Percentiles rank a stretch among this genome's conserved stretches.
Conservation (phyloP, 2,329 filamentous ascomycete genomes). For the Curvularia verruculosa region DNA sequence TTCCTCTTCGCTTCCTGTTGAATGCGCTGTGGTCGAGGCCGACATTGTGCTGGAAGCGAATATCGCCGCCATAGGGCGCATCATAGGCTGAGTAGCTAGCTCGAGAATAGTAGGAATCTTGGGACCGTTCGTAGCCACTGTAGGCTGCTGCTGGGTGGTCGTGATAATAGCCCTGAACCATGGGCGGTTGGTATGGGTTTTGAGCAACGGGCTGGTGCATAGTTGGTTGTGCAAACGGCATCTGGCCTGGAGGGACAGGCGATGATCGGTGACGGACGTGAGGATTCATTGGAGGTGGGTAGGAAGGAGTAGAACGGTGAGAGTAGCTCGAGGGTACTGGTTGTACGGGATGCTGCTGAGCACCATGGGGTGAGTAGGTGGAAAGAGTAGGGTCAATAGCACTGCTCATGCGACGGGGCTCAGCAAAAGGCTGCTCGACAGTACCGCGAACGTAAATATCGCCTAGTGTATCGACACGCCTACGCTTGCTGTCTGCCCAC, state of each 20-base stretch:
- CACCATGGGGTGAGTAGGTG: slow-evolving; percentile 19
- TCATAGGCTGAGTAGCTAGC: slow-evolving; percentile 30
- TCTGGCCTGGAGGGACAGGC: slow-evolving; percentile 25
- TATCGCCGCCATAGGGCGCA: slow-evolving; percentile 28
- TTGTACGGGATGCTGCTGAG: slow-evolving; percentile 12
- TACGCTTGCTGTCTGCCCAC: slow-evolving; percentile 36
- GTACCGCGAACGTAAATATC: slow-evolving; percentile 29
- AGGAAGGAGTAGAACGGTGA: slow-evolving; percentile 40
- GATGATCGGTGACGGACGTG: slow-evolving; percentile 40
- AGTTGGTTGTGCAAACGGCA: slow-evolving; percentile 21
- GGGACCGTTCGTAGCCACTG: slow-evolving; percentile 24
- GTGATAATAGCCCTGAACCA: slow-evolving; percentile 34
- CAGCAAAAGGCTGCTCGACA: slow-evolving; percentile 23
- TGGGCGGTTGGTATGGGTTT: slow-evolving; percentile 21
- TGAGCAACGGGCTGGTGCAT: slow-evolving; percentile 15
- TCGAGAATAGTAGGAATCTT: slow-evolving; percentile 30
- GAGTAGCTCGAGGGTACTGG: slow-evolving; percentile 21
- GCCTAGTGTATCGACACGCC: slow-evolving; percentile 36
- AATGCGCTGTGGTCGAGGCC: slow-evolving; percentile 39
- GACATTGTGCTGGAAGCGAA: slow-evolving; percentile 40
- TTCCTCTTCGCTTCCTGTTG: slow-evolving; percentile 70
- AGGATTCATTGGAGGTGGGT: slow-evolving; percentile 16
- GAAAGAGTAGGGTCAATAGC: slow-evolving; percentile 33
- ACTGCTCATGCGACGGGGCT: slow-evolving; percentile 27
- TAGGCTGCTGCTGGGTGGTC: slow-evolving; percentile 28